Conservation (phyloP, 805 yeast genomes). For the Priceomyces carsonii region DNA sequence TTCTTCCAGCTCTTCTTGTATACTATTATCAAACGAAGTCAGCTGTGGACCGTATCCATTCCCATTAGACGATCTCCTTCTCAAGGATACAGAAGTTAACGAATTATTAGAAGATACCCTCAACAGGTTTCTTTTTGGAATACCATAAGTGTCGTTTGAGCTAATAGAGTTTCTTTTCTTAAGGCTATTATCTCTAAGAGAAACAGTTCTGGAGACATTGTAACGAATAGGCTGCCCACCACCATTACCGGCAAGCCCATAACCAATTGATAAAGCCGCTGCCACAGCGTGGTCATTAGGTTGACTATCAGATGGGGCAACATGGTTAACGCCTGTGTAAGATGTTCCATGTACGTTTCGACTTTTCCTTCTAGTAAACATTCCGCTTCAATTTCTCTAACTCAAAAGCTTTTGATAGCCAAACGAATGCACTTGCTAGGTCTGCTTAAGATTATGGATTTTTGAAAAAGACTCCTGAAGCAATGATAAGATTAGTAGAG, state of each 20-base stretch:
- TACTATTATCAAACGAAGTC: background rate
- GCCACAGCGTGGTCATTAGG: slow-evolving; percentile 44
- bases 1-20: background rate
- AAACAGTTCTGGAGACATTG: background rate
- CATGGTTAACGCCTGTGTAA: slow-evolving; percentile 45
- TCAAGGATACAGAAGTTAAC: no score
- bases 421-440: no score
- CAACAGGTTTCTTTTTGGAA: slow-evolving; percentile 5
- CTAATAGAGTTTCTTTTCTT: slow-evolving; percentile 13
- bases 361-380: slow-evolving; percentile 32
- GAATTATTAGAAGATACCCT: slow-evolving; percentile 2
- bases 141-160: no score
- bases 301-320: slow-evolving; percentile 30
- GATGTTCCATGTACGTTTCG: slow-evolving; percentile 34
- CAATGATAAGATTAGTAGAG: no score
- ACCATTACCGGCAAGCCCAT: slow-evolving; percentile 9
- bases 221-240: slow-evolving; percentile 4
- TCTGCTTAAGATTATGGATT: no score
- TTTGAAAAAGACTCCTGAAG: no score
- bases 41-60: background rate
- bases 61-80: background rate
- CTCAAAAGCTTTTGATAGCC: no score
- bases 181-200: slow-evolving; percentile 9
- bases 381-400: slow-evolving; percentile 5
- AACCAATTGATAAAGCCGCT: slow-evolving; percentile 46